Base-by-base conservation (phyloP, 495 filamentous ascomycete genomes). In the Xylaria nigripes region DNA sequence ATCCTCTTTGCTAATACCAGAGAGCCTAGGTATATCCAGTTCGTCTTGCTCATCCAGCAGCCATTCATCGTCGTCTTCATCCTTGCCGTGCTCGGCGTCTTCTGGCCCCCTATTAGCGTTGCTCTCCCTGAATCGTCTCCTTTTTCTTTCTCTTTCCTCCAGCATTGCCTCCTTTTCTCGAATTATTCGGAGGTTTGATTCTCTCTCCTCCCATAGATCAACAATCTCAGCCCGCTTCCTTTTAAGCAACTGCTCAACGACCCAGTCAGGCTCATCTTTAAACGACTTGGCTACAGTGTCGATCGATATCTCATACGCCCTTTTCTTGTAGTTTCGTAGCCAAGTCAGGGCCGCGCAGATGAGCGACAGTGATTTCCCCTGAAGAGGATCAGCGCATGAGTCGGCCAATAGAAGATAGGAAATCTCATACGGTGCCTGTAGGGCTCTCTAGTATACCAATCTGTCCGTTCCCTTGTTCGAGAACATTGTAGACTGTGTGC, bases 311-410 rank as follows among this genome's bases (percentile, higher is more conserved):
- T 88, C 81, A 54, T 90, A 83, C 0, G 57, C 70, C 53, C 76
- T 76, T 30, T 81, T 79, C 69, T 95, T 92, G 69, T 90, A 81
- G 58, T 90, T 82, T 43, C 93, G 86, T 8, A 97, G 75, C 94
- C 93, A 98, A 1, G 93, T 96, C 58, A 98, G 70, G 30, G 93
- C 82, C 48, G 84, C 85, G 71, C 93, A 98, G 58, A 98, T 95
- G 19, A 98, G 73, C 63, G 93, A 97, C 16, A 98, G 68, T 2
- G 94, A 96, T 81, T 98, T 98, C n/a, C 93, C 91, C 84, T 92
- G 52, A 9, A 25, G 23, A 46, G 13, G 16, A 54, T 63, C 41
- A 62, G 61, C 16, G 32, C 15, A 13, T 15, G 21, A 38, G 21
- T 8, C 22, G 10, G 30, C 43, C 15, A 7, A 27, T 9, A 41